Percentiles rank a stretch among this genome's conserved stretches.
Conservation (phyloP, 441 rosid species). For the Arabidopsis lyrata region DNA sequence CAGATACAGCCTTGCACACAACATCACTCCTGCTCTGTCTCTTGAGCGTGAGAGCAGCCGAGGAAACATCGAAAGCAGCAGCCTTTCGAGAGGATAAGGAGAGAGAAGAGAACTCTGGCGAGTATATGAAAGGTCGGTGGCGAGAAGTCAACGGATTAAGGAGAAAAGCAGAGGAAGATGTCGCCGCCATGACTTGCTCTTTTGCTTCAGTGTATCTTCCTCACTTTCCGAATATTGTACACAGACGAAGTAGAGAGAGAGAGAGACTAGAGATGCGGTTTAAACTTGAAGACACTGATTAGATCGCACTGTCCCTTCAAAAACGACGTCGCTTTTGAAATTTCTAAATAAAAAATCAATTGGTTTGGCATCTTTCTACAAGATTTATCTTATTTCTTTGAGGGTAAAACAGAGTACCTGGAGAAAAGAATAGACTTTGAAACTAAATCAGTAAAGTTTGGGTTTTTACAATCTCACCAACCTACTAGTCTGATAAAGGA, state of each 20-base stretch:
- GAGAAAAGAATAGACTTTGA: conserved; percentile 22
- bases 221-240: conserved; percentile 21
- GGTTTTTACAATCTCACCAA: conserved; percentile 33
- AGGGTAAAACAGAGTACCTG: conserved; percentile 33
- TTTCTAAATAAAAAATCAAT: background rate
- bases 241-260: background rate
- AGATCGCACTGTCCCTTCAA: background rate
- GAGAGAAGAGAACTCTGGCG: conserved; percentile 38
- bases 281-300: conserved; percentile 18
- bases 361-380: conserved; percentile 6
- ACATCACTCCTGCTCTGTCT: conserved; percentile 45
- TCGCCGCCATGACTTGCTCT: conserved; percentile 41
- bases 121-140: conserved; percentile 46
- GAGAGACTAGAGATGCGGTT: conserved; percentile 21
- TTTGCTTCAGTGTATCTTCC: background rate
- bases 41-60: conserved; percentile 44
- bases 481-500: conserved; percentile 18
- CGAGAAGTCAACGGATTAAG: conserved; percentile 57
- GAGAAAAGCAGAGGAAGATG: conserved; percentile 50
- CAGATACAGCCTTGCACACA: conserved; percentile 78
- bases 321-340: conserved; percentile 29
- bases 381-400: background rate
- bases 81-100: conserved; percentile 41
- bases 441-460: background rate
- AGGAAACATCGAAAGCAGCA: conserved; percentile 15